Evolutionary conservation across 495 filamentous ascomycete species (phyloP).

Genomic region (Daldinia vernicosa): DNA sequence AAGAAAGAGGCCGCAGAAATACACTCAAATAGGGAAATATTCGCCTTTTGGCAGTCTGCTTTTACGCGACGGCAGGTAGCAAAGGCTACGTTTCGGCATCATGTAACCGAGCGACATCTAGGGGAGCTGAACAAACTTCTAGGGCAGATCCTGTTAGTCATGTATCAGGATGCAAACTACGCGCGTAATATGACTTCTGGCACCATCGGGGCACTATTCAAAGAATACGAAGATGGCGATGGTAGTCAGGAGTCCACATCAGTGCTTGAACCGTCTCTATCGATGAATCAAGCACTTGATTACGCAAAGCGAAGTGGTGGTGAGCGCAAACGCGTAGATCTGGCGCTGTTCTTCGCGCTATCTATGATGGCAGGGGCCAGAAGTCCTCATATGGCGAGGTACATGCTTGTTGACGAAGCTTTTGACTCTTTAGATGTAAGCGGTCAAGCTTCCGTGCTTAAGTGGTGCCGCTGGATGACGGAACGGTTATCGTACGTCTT

Average conservation of each 20-base stretch:
- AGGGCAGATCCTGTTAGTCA: constrained; percentile 37
- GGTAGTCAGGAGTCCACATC: neutral
- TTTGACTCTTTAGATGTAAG: constrained; percentile 46
- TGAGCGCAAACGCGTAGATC: constrained; percentile 49
- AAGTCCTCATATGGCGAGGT: constrained; percentile 44
- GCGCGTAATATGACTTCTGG: constrained; percentile 38
- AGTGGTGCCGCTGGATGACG: constrained; percentile 43
- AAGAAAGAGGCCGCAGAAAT: constrained; percentile 14
- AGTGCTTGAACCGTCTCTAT: constrained; percentile 36
- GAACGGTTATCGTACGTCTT: constrained; percentile 32
- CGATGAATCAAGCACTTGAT: constrained; percentile 30
- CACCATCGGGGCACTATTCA: constrained; percentile 37
- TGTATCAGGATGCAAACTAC: constrained; percentile 45
- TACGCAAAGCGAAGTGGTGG: constrained; percentile 48
- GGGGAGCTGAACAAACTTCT: constrained; percentile 46
- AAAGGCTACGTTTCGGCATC: constrained; percentile 37
- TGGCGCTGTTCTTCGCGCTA: constrained; percentile 49
- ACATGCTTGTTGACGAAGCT: constrained; percentile 49
- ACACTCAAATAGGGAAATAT: constrained; percentile 30
- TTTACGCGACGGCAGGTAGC: constrained; percentile 35
- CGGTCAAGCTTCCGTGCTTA: constrained; percentile 43
- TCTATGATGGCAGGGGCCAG: constrained; percentile 43
- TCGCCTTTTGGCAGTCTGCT: constrained; percentile 44
- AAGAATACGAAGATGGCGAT: neutral
- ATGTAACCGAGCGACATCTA: constrained; percentile 36